phyloP scores from a whole-genome alignment of 345 rosid genomes.

The Rubroshorea leprosula region DNA sequence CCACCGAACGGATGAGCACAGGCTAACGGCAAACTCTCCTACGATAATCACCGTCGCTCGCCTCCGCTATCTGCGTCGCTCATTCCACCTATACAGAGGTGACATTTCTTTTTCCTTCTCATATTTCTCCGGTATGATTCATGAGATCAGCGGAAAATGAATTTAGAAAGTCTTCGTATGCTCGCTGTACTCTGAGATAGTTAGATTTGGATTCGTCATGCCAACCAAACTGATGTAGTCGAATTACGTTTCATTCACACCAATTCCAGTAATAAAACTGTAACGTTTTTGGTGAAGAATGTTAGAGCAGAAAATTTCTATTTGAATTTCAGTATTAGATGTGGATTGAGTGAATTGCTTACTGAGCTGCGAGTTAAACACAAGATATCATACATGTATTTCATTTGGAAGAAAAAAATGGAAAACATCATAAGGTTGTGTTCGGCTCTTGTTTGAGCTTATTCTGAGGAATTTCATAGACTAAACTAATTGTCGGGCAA shows the following conservation, averaged over 20 bases:
- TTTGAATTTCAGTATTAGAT: slow-evolving; percentile 13
- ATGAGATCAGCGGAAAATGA: slow-evolving; percentile 2
- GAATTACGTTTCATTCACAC: not conserved
- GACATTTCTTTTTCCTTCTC: not conserved
- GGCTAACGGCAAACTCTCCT: not conserved
- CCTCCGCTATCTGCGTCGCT: not conserved
- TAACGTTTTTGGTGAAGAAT: not conserved
- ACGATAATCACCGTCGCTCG: not conserved
- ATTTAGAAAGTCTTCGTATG: not conserved
- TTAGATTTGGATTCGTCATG: not conserved
- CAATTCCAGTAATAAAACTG: slow-evolving; percentile 3
- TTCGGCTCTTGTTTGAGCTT: not conserved
- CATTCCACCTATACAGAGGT: not conserved
- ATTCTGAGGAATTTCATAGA: no score
- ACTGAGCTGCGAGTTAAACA: not conserved
- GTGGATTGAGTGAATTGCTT: not conserved
- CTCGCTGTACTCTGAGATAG: not conserved
- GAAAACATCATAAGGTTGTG: not conserved
- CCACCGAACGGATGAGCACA: not conserved
- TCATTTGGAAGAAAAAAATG: not conserved
- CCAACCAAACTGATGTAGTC: not conserved
- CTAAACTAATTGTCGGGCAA: no score
- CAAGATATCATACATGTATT: not conserved
- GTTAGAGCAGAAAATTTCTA: not conserved
- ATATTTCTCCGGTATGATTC: not conserved